These are phyloP conservation scores for Fusarium devonianum DNA, from an alignment of 2,329 filamentous ascomycete species.

Conservation along the genomic window DNA sequence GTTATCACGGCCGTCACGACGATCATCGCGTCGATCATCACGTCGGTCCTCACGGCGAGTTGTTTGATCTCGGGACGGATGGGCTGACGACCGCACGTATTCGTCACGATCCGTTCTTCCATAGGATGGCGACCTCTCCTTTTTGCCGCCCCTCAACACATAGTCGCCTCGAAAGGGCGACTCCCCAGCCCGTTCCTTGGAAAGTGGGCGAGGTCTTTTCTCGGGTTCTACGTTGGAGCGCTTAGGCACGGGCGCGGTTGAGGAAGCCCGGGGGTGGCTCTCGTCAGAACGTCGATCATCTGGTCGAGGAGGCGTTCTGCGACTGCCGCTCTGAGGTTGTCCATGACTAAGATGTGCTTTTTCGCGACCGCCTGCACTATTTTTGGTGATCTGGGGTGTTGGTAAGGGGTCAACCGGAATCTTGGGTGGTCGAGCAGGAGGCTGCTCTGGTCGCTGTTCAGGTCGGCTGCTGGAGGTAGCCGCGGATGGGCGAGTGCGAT, in stretches of 20 bases:
- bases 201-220: constrained; percentile 41
- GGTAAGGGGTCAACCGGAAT: constrained; percentile 47
- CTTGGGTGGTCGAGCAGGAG: constrained; percentile 40
- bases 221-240: constrained; percentile 42
- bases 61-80: constrained; percentile 13
- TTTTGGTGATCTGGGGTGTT: constrained; percentile 54
- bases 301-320: constrained; percentile 43
- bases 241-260: constrained; percentile 40
- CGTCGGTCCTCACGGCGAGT: constrained; percentile 1
- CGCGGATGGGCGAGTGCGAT: constrained; percentile 48
- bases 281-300: constrained; percentile 41
- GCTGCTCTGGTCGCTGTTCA: constrained; percentile 38
- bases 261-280: constrained; percentile 36
- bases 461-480: constrained; percentile 42
- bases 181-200: constrained; percentile 43
- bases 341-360: constrained; percentile 49
- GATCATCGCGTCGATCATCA: not conserved
- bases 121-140: constrained; percentile 44
- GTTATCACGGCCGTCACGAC: constrained; percentile 41
- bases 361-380: constrained; percentile 52
- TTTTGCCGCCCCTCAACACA: constrained; percentile 40
- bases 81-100: constrained; percentile 25
- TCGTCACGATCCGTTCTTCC: constrained; percentile 36
- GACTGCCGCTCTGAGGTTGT: constrained; percentile 23
- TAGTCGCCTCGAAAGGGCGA: constrained; percentile 39